Evolutionary conservation across 1,139 yeast genomes (phyloP).

Genomic region (Meyerozyma guilliermondii): DNA sequence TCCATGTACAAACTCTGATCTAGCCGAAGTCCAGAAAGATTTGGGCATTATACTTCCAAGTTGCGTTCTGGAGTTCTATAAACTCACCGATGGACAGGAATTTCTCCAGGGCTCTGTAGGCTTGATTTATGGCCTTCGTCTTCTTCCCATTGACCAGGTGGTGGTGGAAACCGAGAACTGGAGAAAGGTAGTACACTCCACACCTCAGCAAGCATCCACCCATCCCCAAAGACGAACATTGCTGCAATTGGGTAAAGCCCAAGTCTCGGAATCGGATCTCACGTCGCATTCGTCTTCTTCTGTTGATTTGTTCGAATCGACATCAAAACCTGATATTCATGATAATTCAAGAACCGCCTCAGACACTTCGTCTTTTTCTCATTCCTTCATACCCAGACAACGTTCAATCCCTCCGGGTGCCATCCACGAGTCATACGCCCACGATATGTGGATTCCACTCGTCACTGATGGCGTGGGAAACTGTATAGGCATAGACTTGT

Average conservation of each 20-base stretch:
- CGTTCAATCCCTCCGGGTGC: conserved; percentile 69
- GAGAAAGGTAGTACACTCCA: conserved; percentile 55
- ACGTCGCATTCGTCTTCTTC: conserved; percentile 2
- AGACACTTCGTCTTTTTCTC: not conserved
- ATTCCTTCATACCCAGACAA: conserved; percentile 43
- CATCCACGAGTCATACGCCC: conserved; percentile 71
- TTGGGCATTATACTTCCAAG: conserved; percentile 53
- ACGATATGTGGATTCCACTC: conserved; percentile 86
- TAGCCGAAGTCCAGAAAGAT: conserved; percentile 61
- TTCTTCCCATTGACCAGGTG: conserved; percentile 63
- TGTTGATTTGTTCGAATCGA: conserved; percentile 1
- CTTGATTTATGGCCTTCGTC: conserved; percentile 55
- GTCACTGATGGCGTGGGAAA: conserved; percentile 87
- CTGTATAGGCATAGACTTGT: conserved; percentile 82
- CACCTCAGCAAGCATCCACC: conserved; percentile 17
- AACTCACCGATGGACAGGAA: conserved; percentile 67
- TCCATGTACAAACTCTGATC: conserved; percentile 60
- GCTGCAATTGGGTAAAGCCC: conserved; percentile 4
- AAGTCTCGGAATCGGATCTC: conserved; percentile 5
- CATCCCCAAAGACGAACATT: not conserved
- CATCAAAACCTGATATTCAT: not conserved
- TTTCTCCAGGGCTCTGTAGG: conserved; percentile 55
- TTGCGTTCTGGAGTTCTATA: conserved; percentile 54
- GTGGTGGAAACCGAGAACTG: conserved; percentile 61
- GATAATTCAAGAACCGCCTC: not conserved